Base-by-base conservation (phyloP, 225 moss, liverwort and hornwort species). In the Thuidium tamariscinum region DNA sequence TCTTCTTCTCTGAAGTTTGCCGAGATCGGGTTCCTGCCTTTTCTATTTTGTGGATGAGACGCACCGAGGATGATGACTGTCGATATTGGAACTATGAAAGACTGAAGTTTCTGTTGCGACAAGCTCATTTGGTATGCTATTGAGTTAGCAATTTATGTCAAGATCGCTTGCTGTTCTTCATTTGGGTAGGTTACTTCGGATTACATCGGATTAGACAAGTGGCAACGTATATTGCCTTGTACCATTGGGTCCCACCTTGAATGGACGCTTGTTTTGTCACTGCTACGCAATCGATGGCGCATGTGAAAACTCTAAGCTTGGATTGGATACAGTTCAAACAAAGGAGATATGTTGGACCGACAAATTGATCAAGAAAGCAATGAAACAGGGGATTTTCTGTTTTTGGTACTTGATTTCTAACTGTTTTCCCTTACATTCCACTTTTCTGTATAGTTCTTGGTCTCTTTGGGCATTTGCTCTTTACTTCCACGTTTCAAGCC, bases 271-370 rank as follows among this genome's bases (percentile, higher is more conserved):
- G 39, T 61, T 64, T 56, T 37, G 29, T 55, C 66, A 49, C 32
- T 86, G 60, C 59, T 83, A 46, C 36, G 60, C 48, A 48, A 36
- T 72, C 15, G 61, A 49, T 84, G 12, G 49, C 36, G 6, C 54
- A 49, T 66, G 49, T 90, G 57, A 76, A 77, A 65, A 78, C 73
- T 76, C 69, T 88, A 68, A 81, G 74, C 66, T 84, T 64, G 79
- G 66, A 82, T 84, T 88, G 65, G 42, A 71, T 88, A 88, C 96
- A 99, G 99, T 91, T 90, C 96, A 60, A 99, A 94, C 73, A 93
- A 85, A 91, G 99, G 99, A 80, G 97, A 96, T 87, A 95, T 94
- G 88, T 94, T 96, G 90, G 96, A 99, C 86, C 91, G 89, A 80
- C 91, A 95, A 87, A 95, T 99, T 87, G 94, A 96, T 90, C 89